Evolutionary conservation across 192 early-diverging fungal species (phyloP).

Genomic region (Chytriomyces confervae): DNA sequence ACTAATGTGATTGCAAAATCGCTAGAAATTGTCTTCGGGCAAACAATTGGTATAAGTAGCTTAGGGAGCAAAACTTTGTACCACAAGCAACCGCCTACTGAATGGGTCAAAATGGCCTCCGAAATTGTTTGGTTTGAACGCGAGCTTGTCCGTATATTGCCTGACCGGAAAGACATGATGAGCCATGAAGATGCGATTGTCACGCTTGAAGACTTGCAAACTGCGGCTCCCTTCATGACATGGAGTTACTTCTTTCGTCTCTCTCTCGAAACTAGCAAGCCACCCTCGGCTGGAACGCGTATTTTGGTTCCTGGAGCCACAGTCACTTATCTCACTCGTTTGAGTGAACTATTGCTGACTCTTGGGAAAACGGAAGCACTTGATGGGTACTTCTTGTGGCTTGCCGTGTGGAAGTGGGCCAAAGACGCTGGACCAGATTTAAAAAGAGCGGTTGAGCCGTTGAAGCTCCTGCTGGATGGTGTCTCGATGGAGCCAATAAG

Average conservation of each 20-base stretch:
- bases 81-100: not conserved
- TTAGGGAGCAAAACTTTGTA: no score
- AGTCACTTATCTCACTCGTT: not conserved
- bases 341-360: not conserved
- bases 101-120: slow-evolving; percentile 12
- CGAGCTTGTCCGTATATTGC: slow-evolving; percentile 10
- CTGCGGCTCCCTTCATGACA: slow-evolving; percentile 4
- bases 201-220: slow-evolving; percentile 7
- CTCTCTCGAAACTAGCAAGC: not conserved
- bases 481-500: not conserved
- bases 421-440: slow-evolving; percentile 24
- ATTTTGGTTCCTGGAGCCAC: not conserved
- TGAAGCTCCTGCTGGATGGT: not conserved
- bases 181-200: not conserved
- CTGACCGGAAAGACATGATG: not conserved
- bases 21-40: slow-evolving; percentile 5
- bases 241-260: slow-evolving; percentile 21
- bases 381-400: slow-evolving; percentile 27
- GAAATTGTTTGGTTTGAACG: slow-evolving; percentile 21
- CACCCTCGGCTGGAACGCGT: not conserved
- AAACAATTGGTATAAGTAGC: not conserved
- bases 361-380: slow-evolving; percentile 16
- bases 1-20: not conserved
- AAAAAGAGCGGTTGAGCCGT: not conserved
- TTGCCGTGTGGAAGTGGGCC: slow-evolving; percentile 21